Conservation (phyloP, 805 yeast genomes). For the Candida stauntonica region DNA sequence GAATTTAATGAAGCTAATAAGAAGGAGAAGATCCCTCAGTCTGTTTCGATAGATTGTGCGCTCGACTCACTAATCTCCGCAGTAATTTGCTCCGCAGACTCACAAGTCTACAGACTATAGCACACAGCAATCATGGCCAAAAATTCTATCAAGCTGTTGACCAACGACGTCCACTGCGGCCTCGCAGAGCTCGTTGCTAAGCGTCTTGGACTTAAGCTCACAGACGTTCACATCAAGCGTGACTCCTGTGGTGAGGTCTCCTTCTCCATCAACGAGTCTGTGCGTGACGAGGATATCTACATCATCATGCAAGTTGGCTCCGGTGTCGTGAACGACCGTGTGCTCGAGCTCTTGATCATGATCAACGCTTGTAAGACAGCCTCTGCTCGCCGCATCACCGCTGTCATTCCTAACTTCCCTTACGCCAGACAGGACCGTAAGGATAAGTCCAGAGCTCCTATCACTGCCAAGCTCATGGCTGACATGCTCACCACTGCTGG, state of each 20-base stretch:
- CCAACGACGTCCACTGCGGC: constrained; percentile 65
- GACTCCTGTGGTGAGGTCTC: constrained; percentile 72
- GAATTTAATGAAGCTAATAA: neutral
- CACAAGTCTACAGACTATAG: neutral
- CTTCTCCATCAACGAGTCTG: constrained; percentile 74
- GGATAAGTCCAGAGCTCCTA: constrained; percentile 81
- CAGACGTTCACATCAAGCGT: constrained; percentile 60
- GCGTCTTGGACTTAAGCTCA: constrained; percentile 53
- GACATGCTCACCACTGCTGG: constrained; percentile 81
- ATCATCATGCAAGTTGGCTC: constrained; percentile 78
- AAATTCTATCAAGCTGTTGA: constrained; percentile 62
- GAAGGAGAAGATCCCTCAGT: too few relatives aligned
- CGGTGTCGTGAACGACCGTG: constrained; percentile 71
- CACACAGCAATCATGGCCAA: constrained; percentile 49
- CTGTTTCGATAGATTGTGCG: too few relatives aligned
- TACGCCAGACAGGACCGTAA: constrained; percentile 88
- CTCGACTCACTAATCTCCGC: too few relatives aligned
- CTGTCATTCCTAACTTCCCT: constrained; percentile 78
- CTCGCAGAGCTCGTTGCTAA: constrained; percentile 66
- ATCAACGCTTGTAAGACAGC: constrained; percentile 82
- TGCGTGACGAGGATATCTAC: constrained; percentile 80
- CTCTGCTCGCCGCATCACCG: constrained; percentile 78
- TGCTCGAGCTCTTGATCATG: constrained; percentile 71
- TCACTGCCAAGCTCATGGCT: constrained; percentile 81
- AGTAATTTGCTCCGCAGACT: too few relatives aligned